phyloP scores from a whole-genome alignment of 176 grass and related monocot species.

The Typha latifolia region DNA sequence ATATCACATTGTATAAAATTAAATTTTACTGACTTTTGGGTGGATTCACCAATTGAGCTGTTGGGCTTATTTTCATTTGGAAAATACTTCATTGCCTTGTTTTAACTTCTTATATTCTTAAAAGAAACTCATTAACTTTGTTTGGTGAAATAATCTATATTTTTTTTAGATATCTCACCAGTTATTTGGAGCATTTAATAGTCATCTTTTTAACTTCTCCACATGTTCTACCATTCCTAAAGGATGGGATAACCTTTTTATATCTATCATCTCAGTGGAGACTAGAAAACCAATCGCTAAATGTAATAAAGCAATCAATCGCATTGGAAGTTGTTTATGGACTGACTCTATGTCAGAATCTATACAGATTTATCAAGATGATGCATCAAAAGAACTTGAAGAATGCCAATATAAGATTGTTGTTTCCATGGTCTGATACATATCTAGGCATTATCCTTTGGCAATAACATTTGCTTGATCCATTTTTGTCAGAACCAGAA shows the following conservation, averaged over 20 bases:
- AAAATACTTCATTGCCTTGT: background rate
- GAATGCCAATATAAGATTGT: slow-evolving; percentile 75
- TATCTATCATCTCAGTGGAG: slow-evolving; percentile 55
- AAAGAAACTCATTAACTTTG: background rate
- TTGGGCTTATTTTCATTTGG: no score
- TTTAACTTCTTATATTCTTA: background rate
- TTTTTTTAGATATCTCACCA: background rate
- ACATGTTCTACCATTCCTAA: slow-evolving; percentile 54
- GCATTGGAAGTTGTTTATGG: slow-evolving; percentile 72
- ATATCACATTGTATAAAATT: no score
- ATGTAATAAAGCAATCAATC: slow-evolving; percentile 53
- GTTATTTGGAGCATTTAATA: background rate
- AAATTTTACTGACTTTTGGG: no score
- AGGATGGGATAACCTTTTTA: slow-evolving; percentile 76
- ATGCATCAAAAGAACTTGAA: slow-evolving; percentile 50
- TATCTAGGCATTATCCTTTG: background rate
- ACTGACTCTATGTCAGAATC: slow-evolving; percentile 54
- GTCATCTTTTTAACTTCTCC: background rate
- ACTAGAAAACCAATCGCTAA: slow-evolving; percentile 74
- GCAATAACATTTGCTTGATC: background rate
- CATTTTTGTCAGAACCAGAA: no score
- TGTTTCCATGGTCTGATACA: slow-evolving; percentile 58
- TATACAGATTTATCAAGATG: slow-evolving; percentile 71
- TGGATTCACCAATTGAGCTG: no score
- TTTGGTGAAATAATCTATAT: background rate